Evolutionary conservation across 352 stramenopile species (phyloP).

Genomic region (Saprolegnia parasitica): DNA sequence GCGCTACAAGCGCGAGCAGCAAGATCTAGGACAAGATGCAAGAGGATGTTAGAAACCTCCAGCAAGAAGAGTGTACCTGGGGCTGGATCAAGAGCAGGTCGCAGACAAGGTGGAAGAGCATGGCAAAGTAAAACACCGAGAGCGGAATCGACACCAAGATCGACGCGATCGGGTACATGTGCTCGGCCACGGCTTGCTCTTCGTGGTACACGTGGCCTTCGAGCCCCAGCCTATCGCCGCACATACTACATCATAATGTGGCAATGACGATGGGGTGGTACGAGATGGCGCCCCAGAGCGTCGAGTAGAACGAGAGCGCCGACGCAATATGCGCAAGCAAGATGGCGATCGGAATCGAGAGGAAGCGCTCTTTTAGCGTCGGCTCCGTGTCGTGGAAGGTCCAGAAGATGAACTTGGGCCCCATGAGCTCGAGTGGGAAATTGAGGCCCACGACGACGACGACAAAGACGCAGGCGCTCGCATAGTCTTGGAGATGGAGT

Average conservation of each 20-base stretch:
- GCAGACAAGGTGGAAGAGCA: constrained; percentile 4
- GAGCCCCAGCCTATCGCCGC: constrained; percentile 16
- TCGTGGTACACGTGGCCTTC: neutral
- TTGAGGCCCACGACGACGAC: constrained; percentile 47
- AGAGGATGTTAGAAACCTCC: neutral
- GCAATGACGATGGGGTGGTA: constrained; percentile 60
- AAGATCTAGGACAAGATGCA: neutral
- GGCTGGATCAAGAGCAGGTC: constrained; percentile 8
- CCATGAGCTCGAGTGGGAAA: constrained; percentile 71
- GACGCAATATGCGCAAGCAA: constrained; percentile 71
- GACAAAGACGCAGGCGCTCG: constrained; percentile 68
- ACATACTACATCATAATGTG: neutral
- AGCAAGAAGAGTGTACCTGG: neutral
- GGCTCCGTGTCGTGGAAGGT: constrained; percentile 81
- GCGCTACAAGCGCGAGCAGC: neutral
- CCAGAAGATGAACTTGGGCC: constrained; percentile 80
- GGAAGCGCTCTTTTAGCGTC: constrained; percentile 50
- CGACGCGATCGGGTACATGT: neutral
- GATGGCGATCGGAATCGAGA: constrained; percentile 58
- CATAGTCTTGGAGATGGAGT: constrained; percentile 63
- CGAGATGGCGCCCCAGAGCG: constrained; percentile 33
- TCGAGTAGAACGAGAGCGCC: constrained; percentile 32
- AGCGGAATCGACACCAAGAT: constrained; percentile 5
- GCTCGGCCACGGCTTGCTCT: neutral
- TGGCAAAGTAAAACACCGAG: constrained; percentile 4